Base-by-base conservation (phyloP, 2,329 filamentous ascomycete species). In the Knoxdaviesia capensis region DNA sequence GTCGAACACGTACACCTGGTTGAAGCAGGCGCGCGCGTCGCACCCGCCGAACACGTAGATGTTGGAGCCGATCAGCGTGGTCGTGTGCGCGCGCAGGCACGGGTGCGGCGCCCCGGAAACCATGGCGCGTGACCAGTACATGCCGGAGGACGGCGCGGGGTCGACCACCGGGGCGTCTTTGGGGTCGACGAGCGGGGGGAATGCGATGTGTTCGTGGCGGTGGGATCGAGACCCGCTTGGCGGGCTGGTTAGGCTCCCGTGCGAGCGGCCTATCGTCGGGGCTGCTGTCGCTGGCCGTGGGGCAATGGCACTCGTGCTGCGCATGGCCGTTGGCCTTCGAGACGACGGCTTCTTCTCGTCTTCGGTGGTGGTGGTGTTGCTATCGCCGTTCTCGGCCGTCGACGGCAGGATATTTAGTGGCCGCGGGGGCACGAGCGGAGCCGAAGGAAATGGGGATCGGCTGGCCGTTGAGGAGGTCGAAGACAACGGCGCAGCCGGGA, bases 31-130 rank as follows among this genome's bases (percentile, higher is more conserved):
- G 34, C 68, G 64, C 41, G 72, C 65, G 56, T 80, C 75, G 56
- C 77, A 80, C 7, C 77, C 77, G 30, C 77, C 77, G 53, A 81
- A 81, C 20, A 80, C 64, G 53, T 71, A 80, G 43, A 81, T 64
- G 50, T 74, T 80, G 43, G 71, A 77, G 7, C 75, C 76, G 36
- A 80, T 63, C 32, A 79, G 59, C 20, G 76, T 78, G 32, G 71
- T 72, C 38, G 76, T 80, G 56, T 81, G 77, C 10, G 77, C 77
- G 43, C 77, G 68, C 44, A 80, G 58, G 29, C 71, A 66, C 10
- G 71, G 69, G 51, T 76, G 74, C 35, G 72, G 60, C 30, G 65
- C 61, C 30, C 77, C 77, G 3, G 75, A 79, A n/a, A 71, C 65
- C 6, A 69, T 71, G 7, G 76, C 75, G 34, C 65, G 67, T 42